A percentile compares a stretch with the other conserved stretches of the same genome.
Evolutionary conservation across 2,329 filamentous ascomycete species (phyloP).

Genomic region (Escovopsis sp.): DNA sequence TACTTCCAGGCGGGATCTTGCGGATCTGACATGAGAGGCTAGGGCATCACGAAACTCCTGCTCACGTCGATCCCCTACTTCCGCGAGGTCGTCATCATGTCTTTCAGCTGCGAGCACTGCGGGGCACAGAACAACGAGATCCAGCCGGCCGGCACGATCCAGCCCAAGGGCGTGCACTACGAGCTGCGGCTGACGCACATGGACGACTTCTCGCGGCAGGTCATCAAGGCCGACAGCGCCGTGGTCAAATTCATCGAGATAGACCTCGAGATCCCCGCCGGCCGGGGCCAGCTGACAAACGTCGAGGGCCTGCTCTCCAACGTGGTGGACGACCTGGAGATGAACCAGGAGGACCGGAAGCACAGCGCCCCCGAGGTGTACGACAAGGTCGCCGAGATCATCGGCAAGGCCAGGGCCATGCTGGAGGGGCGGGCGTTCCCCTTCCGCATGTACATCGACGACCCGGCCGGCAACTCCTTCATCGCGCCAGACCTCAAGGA

Average conservation of each 20-base stretch:
- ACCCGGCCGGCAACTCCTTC: constrained; percentile 91
- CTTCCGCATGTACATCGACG: constrained; percentile 78
- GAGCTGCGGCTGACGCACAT: constrained; percentile 61
- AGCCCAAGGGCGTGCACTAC: constrained; percentile 75
- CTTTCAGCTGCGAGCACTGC: constrained; percentile 85
- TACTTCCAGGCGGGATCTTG: too few species aligned
- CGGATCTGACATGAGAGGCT: neutral
- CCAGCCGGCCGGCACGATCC: constrained; percentile 81
- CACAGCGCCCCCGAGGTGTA: constrained; percentile 63
- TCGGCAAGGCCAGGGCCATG: constrained; percentile 63
- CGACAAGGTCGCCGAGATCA: constrained; percentile 62
- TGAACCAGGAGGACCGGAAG: constrained; percentile 72
- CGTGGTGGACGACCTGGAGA: constrained; percentile 65
- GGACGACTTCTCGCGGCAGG: constrained; percentile 67
- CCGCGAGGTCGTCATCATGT: constrained; percentile 94
- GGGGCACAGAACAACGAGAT: constrained; percentile 84
- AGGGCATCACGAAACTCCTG: constrained; percentile 76
- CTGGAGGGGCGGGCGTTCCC: constrained; percentile 64
- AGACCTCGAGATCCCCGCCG: constrained; percentile 83
- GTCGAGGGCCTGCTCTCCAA: constrained; percentile 74
- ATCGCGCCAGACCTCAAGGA: constrained; percentile 77
- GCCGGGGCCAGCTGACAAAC: constrained; percentile 83
- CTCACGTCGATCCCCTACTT: constrained; percentile 93
- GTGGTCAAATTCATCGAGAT: constrained; percentile 78
- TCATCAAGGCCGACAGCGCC: constrained; percentile 85